phyloP scores from a whole-genome alignment of 441 rosid species.

The Capsella rubella region DNA sequence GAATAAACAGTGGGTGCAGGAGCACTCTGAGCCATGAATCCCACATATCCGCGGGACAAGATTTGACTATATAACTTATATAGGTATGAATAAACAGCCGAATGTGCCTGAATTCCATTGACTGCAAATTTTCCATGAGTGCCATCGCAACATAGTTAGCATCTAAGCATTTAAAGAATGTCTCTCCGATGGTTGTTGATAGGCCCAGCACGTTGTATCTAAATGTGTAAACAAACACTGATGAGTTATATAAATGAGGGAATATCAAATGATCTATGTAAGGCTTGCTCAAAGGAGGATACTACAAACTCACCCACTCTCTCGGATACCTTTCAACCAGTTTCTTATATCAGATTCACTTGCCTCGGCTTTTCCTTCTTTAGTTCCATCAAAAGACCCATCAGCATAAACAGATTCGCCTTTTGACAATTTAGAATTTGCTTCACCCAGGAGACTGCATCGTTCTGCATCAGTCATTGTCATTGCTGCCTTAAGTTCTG shows the following conservation, averaged over 20 bases:
- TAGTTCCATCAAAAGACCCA: slow-evolving; percentile 65
- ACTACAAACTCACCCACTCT: slow-evolving; percentile 79
- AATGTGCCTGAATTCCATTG: slow-evolving; percentile 93
- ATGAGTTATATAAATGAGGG: slow-evolving; percentile 32
- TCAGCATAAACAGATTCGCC: slow-evolving; percentile 59
- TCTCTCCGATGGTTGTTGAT: slow-evolving; percentile 78
- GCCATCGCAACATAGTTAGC: slow-evolving; percentile 61
- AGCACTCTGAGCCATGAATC: slow-evolving; percentile 79
- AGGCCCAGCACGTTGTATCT: slow-evolving; percentile 94
- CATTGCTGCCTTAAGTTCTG: slow-evolving; percentile 82
- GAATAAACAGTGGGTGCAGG: slow-evolving; percentile 68
- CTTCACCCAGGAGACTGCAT: slow-evolving; percentile 80
- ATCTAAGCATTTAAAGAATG: slow-evolving; percentile 78
- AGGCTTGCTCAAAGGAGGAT: slow-evolving; percentile 23
- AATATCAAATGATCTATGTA: slow-evolving; percentile 1
- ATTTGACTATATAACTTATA: slow-evolving; percentile 64
- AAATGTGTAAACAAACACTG: slow-evolving; percentile 36
- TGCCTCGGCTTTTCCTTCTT: slow-evolving; percentile 66
- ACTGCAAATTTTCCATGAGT: slow-evolving; percentile 85
- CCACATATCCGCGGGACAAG: slow-evolving; percentile 81
- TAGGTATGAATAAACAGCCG: slow-evolving; percentile 80
- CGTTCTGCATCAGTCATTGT: slow-evolving; percentile 76
- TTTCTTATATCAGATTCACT: slow-evolving; percentile 57
- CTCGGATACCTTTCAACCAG: slow-evolving; percentile 97
- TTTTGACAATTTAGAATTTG: slow-evolving; percentile 67